Evolutionary conservation across 805 yeast species (phyloP).

Genomic region (Pichia insulana): DNA sequence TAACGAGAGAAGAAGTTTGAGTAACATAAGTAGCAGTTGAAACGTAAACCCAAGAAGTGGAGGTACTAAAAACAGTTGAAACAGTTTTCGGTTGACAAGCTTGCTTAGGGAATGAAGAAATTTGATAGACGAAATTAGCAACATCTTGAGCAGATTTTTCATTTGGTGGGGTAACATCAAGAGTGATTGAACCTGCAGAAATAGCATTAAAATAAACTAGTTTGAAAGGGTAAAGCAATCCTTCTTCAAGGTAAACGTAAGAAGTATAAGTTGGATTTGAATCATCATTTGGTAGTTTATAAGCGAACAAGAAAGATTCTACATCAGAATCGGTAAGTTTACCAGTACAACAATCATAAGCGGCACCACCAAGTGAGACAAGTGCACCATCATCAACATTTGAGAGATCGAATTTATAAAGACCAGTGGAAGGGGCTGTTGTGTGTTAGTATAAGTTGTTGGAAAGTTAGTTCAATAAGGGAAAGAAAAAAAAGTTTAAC

Average conservation of each 20-base stretch:
- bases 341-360: conserved; percentile 28
- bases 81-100: no score
- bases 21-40: no score
- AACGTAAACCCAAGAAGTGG: no score
- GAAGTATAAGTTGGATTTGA: background rate
- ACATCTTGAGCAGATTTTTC: background rate
- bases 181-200: background rate
- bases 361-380: conserved; percentile 24
- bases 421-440: conserved; percentile 22
- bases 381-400: conserved; percentile 25
- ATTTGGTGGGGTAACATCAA: conserved; percentile 3
- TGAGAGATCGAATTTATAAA: conserved; percentile 16
- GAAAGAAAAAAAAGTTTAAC: background rate
- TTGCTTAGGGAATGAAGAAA: background rate
- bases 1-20: no score
- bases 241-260: conserved; percentile 6
- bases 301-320: background rate
- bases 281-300: background rate
- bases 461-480: no score
- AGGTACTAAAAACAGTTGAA: background rate
- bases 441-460: background rate
- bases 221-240: conserved; percentile 8
- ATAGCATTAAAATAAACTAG: conserved; percentile 4
- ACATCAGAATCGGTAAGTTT: background rate
- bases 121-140: conserved; percentile 2